Conservation (phyloP, 1,139 yeast species). For the Candida frijolesensis region DNA sequence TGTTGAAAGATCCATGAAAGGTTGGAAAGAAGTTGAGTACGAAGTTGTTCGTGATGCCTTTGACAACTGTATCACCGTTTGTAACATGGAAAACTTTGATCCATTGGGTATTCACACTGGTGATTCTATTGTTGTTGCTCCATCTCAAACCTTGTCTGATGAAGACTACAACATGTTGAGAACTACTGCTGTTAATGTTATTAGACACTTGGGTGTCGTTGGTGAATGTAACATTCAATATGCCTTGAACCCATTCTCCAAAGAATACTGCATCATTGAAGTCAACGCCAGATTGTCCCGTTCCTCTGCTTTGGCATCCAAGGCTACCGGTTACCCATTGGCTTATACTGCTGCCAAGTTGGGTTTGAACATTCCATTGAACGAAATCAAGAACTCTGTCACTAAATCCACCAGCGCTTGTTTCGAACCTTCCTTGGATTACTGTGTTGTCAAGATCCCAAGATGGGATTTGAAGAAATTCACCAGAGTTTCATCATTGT, state of each 20-base stretch:
- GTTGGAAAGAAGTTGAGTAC: slow-evolving; percentile 99
- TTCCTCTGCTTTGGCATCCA: slow-evolving; percentile 96
- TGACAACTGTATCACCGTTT: slow-evolving; percentile 96
- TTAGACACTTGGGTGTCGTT: slow-evolving; percentile 96
- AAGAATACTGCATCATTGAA: slow-evolving; percentile 94
- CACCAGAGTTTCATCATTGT: slow-evolving; percentile 19
- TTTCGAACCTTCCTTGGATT: slow-evolving; percentile 96
- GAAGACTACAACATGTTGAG: slow-evolving; percentile 98
- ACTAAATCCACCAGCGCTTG: slow-evolving; percentile 95
- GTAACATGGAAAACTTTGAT: slow-evolving; percentile 99
- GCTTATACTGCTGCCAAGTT: slow-evolving; percentile 98
- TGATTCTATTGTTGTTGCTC: slow-evolving; percentile 98
- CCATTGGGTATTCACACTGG: slow-evolving; percentile 99
- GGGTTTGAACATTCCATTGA: slow-evolving; percentile 75
- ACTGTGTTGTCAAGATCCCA: slow-evolving; percentile 95
- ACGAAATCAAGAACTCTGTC: slow-evolving; percentile 94
- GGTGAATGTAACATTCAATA: slow-evolving; percentile 99
- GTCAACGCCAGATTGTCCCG: slow-evolving; percentile 97
- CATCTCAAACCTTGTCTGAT: slow-evolving; percentile 95
- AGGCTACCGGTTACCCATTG: slow-evolving; percentile 97
- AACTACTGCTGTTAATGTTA: slow-evolving; percentile 94
- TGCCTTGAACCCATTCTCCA: slow-evolving; percentile 92
- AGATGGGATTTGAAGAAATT: slow-evolving; percentile 97
- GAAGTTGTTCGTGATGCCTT: slow-evolving; percentile 97
- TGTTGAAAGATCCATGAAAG: slow-evolving; percentile 95